A percentile compares a stretch with the other conserved stretches of the same genome.
phyloP scores from a whole-genome alignment of 148 eudicot species.

The Rhododendron vialii region DNA sequence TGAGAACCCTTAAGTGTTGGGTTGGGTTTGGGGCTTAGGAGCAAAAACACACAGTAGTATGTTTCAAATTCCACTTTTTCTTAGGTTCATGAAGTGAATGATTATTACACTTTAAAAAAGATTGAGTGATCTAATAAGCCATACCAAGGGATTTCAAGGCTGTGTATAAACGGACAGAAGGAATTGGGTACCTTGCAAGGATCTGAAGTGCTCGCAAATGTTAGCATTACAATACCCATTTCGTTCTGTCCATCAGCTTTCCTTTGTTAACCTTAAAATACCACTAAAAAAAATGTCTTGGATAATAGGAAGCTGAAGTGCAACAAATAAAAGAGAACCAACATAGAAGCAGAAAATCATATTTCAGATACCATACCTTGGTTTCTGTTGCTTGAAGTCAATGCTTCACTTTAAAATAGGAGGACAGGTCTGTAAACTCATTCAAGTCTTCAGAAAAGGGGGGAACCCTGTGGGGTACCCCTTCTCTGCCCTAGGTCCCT shows the following conservation, averaged over 20 bases:
- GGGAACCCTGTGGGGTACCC: background rate
- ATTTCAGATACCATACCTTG: background rate
- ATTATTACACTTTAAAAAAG: background rate
- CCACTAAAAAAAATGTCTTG: background rate
- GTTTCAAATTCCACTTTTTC: background rate
- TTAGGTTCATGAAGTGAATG: background rate
- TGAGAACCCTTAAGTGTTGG: background rate
- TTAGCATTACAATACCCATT: background rate
- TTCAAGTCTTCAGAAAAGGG: background rate
- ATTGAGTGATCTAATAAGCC: background rate
- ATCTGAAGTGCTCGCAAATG: background rate
- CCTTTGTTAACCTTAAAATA: background rate
- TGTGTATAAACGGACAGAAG: background rate
- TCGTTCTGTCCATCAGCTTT: constrained; percentile 1
- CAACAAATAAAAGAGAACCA: background rate
- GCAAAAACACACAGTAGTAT: background rate
- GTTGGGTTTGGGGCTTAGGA: background rate
- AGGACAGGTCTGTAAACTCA: background rate
- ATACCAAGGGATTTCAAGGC: background rate
- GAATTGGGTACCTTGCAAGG: background rate
- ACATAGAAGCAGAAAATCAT: background rate
- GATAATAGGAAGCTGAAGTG: background rate
- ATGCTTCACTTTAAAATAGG: background rate
- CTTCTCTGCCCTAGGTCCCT: background rate
- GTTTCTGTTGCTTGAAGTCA: constrained; percentile 2